Conservation (phyloP, 1,284 basidiomycete genomes). For the Mycosarcoma mackinlayi region DNA sequence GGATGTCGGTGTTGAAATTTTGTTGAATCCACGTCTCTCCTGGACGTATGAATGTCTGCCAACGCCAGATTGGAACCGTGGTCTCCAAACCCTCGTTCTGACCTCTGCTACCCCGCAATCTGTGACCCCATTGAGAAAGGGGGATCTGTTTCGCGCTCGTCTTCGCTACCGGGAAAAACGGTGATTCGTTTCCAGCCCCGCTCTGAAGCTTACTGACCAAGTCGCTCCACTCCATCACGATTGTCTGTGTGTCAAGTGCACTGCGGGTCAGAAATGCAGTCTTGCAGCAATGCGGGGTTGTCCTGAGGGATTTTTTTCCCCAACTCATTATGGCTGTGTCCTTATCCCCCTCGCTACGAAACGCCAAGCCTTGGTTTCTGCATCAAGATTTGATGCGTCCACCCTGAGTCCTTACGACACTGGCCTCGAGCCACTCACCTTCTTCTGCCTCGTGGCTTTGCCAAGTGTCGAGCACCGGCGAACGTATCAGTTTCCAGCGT, state of each 20-base stretch:
- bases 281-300: neutral
- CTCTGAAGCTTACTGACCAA: neutral
- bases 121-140: too few relatives aligned
- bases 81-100: too few relatives aligned
- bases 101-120: too few relatives aligned
- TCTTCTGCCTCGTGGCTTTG: slow-evolving; percentile 24
- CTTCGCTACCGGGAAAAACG: too few relatives aligned
- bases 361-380: slow-evolving; percentile 16
- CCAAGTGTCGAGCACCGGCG: slow-evolving; percentile 6
- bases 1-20: slow-evolving; percentile 9
- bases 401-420: neutral
- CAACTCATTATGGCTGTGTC: slow-evolving; percentile 22
- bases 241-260: too few relatives aligned
- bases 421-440: neutral
- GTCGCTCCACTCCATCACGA: too few relatives aligned
- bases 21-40: slow-evolving; percentile 20
- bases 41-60: neutral
- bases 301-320: slow-evolving; percentile 9
- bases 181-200: slow-evolving; percentile 3
- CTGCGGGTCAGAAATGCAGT: too few relatives aligned
- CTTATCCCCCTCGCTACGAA: slow-evolving; percentile 1
- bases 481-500: slow-evolving; percentile 14
- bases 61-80: too few relatives aligned
- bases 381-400: neutral
- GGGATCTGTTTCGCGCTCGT: too few relatives aligned